These are phyloP conservation scores for Salix udensis DNA, from an alignment of 345 rosid genomes.

Conservation along the genomic window DNA sequence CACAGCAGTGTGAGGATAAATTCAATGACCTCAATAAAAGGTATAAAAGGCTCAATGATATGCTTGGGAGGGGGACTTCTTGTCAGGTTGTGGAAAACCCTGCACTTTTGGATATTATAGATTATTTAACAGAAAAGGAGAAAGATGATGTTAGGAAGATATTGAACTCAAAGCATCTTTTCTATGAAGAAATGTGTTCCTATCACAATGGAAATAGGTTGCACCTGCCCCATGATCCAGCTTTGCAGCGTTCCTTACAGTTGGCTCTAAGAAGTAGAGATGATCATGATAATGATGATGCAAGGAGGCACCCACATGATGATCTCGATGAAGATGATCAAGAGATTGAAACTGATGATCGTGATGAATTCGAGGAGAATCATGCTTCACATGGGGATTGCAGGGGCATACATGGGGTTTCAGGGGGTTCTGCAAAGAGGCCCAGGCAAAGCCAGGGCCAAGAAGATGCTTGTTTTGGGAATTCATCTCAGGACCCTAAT, in stretches of 20 bases:
- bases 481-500: conserved; percentile 37
- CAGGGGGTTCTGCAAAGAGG: conserved; percentile 57
- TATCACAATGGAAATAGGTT: conserved; percentile 78
- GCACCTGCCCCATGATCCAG: conserved; percentile 87
- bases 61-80: conserved; percentile 90
- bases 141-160: conserved; percentile 84
- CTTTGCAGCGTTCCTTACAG: conserved; percentile 70
- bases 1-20: conserved; percentile 96
- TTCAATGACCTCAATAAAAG: conserved; percentile 89
- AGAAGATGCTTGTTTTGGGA: conserved; percentile 47
- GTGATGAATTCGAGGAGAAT: conserved; percentile 63
- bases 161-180: conserved; percentile 83
- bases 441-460: conserved; percentile 46
- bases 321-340: conserved; percentile 79
- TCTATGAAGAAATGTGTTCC: conserved; percentile 97
- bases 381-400: conserved; percentile 42
- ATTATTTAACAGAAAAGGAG: conserved; percentile 63
- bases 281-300: conserved; percentile 61
- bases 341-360: conserved; percentile 66
- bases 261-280: conserved; percentile 72
- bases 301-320: conserved; percentile 50
- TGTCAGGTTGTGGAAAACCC: conserved; percentile 95
- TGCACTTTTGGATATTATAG: conserved; percentile 62
- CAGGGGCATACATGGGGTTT: conserved; percentile 34
- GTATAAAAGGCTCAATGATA: conserved; percentile 87